Base-by-base conservation (phyloP, 1,284 basidiomycete genomes). In the Rhodotorula mucilaginosa region DNA sequence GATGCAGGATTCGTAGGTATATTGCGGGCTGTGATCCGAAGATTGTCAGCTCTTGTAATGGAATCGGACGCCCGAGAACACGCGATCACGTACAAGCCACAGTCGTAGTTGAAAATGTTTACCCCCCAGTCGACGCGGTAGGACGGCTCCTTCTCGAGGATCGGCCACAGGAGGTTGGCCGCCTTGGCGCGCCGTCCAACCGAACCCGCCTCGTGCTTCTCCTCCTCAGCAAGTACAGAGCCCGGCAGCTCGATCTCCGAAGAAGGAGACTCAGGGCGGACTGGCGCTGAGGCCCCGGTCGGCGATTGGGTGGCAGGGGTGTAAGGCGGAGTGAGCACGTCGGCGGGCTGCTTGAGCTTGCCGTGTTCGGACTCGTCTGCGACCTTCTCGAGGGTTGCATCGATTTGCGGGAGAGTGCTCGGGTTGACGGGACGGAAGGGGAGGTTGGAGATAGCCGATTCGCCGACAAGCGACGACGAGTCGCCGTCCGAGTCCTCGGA, bases 1-100 rank as follows among this genome's bases (percentile, higher is more conserved):
- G 26, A 83, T 80, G 23, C 80, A 81, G 65, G 81, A 81, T 68
- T 83, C 83, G 68, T 77, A 79, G 12, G 79, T 80, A 65, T 80
- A 79, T 59, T 80, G 79, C 18, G 79, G 78, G 69, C 73, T 74
- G 58, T 47, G 26, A 21, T 15, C 10, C 13, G 57, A 34, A 39
- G 57, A 29, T 3, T 39, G 44, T 48, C 19, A 49, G 39, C 23
- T 21, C 4, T 10, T 19, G 10, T 2, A 23, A 34, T 13, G 19
- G 26, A 10, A 6, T 2, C 10, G 39, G 23, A 8, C 3, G 39
- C 39, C 39, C 39, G 12, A 6, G 23, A 57, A 26, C 12, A 15
- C 7, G 44, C 21, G 19, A 4, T 19, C n/a, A 63, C 74, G n/a
- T 49, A 73, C 74, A 78, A 78, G 6, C 77, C 74, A 54, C 77